Conservation (phyloP, 352 stramenopile species). For the Phytophthora tubulina region DNA sequence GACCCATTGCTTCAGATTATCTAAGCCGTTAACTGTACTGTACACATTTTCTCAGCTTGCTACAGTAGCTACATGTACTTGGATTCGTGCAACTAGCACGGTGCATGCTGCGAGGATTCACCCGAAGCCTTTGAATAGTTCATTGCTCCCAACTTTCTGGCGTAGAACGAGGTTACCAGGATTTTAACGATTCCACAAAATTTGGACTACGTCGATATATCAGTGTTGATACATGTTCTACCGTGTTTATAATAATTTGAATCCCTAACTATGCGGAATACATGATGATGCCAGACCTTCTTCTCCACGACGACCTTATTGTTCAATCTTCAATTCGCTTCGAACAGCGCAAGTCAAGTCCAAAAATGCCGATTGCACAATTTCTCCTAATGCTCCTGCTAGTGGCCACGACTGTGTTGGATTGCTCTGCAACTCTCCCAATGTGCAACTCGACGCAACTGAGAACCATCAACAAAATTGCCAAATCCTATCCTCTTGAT, state of each 20-base stretch:
- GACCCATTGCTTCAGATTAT: constrained; percentile 38
- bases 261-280: too few species aligned
- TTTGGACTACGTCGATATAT: too few species aligned
- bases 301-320: neutral
- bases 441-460: constrained; percentile 1
- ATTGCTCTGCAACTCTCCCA: neutral
- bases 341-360: neutral
- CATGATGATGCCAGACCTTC: neutral
- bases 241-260: too few species aligned
- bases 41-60: too few species aligned
- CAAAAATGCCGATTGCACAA: neutral
- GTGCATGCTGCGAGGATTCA: too few species aligned
- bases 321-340: constrained; percentile 11
- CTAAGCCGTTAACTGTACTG: constrained; percentile 5
- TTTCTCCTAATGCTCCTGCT: neutral
- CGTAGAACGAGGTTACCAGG: too few species aligned
- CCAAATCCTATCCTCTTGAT: neutral
- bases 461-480: neutral
- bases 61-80: too few species aligned
- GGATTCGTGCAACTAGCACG: neutral
- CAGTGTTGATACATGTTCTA: too few species aligned
- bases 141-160: too few species aligned
- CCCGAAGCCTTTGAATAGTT: too few species aligned
- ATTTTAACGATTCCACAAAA: too few species aligned
- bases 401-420: neutral